phyloP scores from a whole-genome alignment of 768 basidiomycete genomes.

The Dictyophora rubrovolvata region DNA sequence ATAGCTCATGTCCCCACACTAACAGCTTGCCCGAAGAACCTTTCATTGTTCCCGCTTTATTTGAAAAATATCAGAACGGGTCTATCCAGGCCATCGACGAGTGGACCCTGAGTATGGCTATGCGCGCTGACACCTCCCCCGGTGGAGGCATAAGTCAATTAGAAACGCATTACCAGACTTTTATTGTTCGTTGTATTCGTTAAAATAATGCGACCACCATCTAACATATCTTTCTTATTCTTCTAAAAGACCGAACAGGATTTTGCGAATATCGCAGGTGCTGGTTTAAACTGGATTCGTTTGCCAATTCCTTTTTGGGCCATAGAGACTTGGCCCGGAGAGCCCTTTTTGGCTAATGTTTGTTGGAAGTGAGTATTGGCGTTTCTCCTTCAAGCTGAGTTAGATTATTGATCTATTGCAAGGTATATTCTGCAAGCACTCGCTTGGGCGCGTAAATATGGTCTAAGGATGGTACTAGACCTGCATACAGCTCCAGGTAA shows the following conservation, averaged over 20 bases:
- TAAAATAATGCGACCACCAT: neutral
- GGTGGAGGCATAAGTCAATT: constrained; percentile 55
- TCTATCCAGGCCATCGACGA: constrained; percentile 41
- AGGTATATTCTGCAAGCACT: constrained; percentile 69
- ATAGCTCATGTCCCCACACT: neutral
- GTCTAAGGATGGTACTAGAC: constrained; percentile 74
- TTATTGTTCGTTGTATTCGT: constrained; percentile 46
- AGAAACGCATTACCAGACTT: constrained; percentile 71
- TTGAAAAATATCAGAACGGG: constrained; percentile 42
- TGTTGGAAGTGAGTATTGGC: constrained; percentile 57
- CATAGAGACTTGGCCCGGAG: constrained; percentile 61
- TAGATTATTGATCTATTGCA: neutral
- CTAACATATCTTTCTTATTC: too few species aligned
- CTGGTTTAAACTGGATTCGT: constrained; percentile 78
- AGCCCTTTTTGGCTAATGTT: constrained; percentile 66
- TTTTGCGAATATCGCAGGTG: constrained; percentile 80
- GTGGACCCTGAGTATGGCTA: constrained; percentile 53
- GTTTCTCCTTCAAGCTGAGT: neutral
- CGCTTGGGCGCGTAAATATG: constrained; percentile 83
- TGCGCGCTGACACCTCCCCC: constrained; percentile 52
- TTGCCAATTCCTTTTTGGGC: constrained; percentile 83
- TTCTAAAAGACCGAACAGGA: constrained; percentile 70
- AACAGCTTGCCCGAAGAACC: constrained; percentile 75
- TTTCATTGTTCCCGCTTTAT: constrained; percentile 59
- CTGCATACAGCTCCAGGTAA: constrained; percentile 71